These are phyloP conservation scores for Austroboletus niveus DNA, from an alignment of 1,284 basidiomycete genomes.

Conservation along the genomic window DNA sequence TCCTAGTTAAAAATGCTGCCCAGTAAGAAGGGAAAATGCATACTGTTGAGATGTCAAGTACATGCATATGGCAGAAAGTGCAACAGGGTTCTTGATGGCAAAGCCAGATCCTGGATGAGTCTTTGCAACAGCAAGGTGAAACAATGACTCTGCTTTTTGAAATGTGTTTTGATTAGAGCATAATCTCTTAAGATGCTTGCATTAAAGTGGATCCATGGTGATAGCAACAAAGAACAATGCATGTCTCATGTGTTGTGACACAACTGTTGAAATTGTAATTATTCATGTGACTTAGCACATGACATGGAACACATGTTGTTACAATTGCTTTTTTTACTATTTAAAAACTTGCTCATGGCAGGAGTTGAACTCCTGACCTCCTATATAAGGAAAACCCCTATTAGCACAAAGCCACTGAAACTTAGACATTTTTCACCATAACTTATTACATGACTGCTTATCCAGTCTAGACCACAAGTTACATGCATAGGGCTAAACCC, in stretches of 20 bases:
- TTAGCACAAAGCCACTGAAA: no score
- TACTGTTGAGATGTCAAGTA: conserved; percentile 33
- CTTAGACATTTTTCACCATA: no score
- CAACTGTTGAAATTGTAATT: background rate
- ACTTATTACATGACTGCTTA: no score
- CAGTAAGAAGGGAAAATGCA: background rate
- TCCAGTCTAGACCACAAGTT: no score
- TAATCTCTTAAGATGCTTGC: conserved; percentile 15
- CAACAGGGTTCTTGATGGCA: conserved; percentile 18
- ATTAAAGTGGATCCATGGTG: conserved; percentile 21
- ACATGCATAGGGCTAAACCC: no score
- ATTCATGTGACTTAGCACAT: no score
- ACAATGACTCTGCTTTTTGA: conserved; percentile 22
- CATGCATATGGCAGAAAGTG: conserved; percentile 29
- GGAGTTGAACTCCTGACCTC: no score
- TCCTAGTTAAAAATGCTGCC: background rate
- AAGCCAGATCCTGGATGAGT: conserved; percentile 31
- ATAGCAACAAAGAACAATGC: background rate
- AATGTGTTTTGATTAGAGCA: conserved; percentile 22
- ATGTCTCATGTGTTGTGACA: conserved; percentile 6
- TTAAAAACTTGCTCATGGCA: no score
- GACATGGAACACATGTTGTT: no score
- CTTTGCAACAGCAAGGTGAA: conserved; percentile 22
- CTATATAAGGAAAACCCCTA: no score
- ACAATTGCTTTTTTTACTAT: no score